Evolutionary conservation across 2,329 filamentous ascomycete species (phyloP).

Genomic region (Claviceps pusilla): DNA sequence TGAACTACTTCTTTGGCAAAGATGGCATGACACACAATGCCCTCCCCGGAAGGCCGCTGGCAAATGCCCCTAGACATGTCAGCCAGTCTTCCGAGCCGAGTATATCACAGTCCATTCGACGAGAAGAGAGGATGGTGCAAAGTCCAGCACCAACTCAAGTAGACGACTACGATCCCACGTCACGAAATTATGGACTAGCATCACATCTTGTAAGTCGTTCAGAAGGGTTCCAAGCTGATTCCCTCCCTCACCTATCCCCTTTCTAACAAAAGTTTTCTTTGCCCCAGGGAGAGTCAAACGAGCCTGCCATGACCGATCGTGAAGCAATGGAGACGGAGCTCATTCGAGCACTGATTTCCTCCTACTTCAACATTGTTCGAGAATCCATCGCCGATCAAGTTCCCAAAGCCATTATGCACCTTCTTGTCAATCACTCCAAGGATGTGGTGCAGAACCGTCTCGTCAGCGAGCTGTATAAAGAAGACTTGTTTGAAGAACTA

Average conservation of each 20-base stretch:
- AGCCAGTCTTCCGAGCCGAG: conserved; percentile 67
- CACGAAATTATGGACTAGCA: conserved; percentile 26
- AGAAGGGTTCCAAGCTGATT: neutral
- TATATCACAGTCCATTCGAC: conserved; percentile 69
- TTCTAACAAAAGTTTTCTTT: conserved; percentile 7
- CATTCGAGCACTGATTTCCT: conserved; percentile 88
- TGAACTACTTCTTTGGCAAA: conserved; percentile 98
- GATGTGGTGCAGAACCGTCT: conserved; percentile 95
- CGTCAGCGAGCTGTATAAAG: conserved; percentile 90
- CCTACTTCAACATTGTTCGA: conserved; percentile 97
- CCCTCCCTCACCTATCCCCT: no score
- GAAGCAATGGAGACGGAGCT: conserved; percentile 96
- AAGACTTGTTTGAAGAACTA: conserved; percentile 77
- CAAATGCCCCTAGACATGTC: conserved; percentile 43
- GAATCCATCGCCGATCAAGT: conserved; percentile 98
- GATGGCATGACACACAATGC: conserved; percentile 45
- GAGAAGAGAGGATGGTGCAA: conserved; percentile 44
- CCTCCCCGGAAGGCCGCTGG: conserved; percentile 18
- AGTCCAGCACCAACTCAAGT: conserved; percentile 31
- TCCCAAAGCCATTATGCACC: conserved; percentile 96
- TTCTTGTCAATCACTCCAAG: conserved; percentile 95
- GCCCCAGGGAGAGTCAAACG: conserved; percentile 42
- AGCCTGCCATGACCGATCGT: conserved; percentile 83
- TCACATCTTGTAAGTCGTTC: conserved; percentile 42
- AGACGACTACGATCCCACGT: conserved; percentile 29